Evolutionary conservation across 169 alveolate genomes (phyloP).

Genomic region (Cryptosporidium baileyi): DNA sequence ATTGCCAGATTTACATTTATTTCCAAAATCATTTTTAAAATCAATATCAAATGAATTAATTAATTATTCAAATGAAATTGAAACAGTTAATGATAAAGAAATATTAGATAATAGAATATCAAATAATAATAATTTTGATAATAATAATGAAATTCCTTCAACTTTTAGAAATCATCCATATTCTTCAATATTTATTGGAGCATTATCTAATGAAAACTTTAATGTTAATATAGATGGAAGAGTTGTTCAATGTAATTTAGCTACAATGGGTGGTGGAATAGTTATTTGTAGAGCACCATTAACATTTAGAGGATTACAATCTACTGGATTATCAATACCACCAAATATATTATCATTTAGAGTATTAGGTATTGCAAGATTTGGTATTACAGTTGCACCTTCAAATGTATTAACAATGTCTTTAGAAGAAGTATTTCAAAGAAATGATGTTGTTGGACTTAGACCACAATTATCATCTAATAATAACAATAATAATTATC

Average conservation of each 20-base stretch:
- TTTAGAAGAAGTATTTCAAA: slow-evolving; percentile 84
- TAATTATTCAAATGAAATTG: background rate
- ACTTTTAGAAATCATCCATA: slow-evolving; percentile 35
- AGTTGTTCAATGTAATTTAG: slow-evolving; percentile 15
- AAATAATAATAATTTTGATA: background rate
- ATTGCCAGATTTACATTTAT: slow-evolving; percentile 51
- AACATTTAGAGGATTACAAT: slow-evolving; percentile 80
- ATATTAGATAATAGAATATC: background rate
- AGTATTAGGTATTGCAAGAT: slow-evolving; percentile 83
- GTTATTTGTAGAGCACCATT: slow-evolving; percentile 87
- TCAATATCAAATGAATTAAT: slow-evolving; percentile 40
- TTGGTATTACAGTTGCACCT: slow-evolving; percentile 92
- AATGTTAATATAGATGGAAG: slow-evolving; percentile 47
- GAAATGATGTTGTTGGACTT: slow-evolving; percentile 91
- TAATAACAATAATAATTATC: background rate
- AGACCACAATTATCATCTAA: slow-evolving; percentile 76
- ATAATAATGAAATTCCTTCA: background rate
- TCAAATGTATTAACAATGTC: slow-evolving; percentile 86
- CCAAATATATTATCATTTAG: slow-evolving; percentile 80
- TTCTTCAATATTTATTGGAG: slow-evolving; percentile 53
- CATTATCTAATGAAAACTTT: slow-evolving; percentile 25
- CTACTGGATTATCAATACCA: slow-evolving; percentile 73
- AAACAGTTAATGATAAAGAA: background rate
- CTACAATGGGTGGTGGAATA: slow-evolving; percentile 83
- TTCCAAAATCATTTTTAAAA: slow-evolving; percentile 18